Evolutionary conservation across 768 basidiomycete species (phyloP).

Genomic region (Mycena galericulata): DNA sequence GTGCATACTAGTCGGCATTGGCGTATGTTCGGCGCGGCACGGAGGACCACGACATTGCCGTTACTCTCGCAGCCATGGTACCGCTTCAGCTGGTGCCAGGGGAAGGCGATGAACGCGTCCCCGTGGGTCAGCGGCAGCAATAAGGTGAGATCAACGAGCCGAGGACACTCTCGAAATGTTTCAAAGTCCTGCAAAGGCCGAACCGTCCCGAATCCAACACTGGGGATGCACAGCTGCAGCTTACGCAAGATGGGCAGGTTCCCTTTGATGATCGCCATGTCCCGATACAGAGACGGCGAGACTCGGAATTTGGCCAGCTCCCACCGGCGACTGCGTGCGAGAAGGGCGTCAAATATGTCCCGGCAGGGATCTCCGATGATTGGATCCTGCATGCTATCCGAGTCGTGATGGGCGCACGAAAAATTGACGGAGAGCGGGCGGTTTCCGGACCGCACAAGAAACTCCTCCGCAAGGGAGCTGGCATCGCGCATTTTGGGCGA

Average conservation of each 20-base stretch:
- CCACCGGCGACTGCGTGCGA: background rate
- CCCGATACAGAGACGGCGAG: background rate
- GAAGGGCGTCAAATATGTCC: background rate
- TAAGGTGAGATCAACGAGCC: background rate
- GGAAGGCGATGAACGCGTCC: background rate
- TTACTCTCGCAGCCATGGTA: background rate
- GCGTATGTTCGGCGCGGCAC: background rate
- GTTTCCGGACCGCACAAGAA: background rate
- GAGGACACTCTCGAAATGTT: background rate
- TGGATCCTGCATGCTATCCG: background rate
- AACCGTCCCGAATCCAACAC: too few relatives aligned
- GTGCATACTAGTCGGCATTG: background rate
- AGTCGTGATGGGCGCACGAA: background rate
- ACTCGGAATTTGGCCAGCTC: background rate
- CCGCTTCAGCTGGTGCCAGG: constrained; percentile 6
- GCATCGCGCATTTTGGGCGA: background rate
- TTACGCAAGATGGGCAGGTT: background rate
- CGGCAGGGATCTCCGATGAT: background rate
- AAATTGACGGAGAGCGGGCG: constrained; percentile 1
- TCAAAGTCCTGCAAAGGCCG: background rate
- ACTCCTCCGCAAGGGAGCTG: background rate
- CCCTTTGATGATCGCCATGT: background rate
- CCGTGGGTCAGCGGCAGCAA: background rate
- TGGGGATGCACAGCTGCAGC: background rate
- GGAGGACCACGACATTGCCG: background rate